phyloP scores from a whole-genome alignment of 2,329 filamentous ascomycete species.

The Teratosphaeria pseudoeucalypti region DNA sequence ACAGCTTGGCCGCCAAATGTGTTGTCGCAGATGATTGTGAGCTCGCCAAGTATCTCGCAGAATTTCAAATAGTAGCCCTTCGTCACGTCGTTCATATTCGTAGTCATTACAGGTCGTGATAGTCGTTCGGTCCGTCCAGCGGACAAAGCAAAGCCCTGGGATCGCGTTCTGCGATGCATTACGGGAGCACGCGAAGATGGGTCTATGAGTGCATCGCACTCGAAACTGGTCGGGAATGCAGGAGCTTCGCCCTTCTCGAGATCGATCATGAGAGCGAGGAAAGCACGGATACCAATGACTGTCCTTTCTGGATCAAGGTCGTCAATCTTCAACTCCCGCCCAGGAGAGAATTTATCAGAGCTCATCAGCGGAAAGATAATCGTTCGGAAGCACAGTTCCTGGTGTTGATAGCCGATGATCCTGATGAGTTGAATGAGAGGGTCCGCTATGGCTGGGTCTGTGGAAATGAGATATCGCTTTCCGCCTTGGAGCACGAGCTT shows the following conservation, averaged over 20 bases:
- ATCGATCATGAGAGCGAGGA: conserved; percentile 85
- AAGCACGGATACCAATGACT: conserved; percentile 92
- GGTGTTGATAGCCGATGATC: conserved; percentile 86
- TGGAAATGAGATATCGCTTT: conserved; percentile 70
- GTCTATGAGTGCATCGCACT: conserved; percentile 35
- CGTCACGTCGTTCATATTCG: conserved; percentile 60
- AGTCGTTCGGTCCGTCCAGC: conserved; percentile 51
- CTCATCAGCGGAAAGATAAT: conserved; percentile 96
- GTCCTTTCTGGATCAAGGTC: conserved; percentile 92
- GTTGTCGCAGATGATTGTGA: conserved; percentile 92
- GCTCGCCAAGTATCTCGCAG: conserved; percentile 89
- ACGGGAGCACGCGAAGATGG: conserved; percentile 27
- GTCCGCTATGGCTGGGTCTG: conserved; percentile 74
- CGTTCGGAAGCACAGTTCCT: conserved; percentile 82
- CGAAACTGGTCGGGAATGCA: conserved; percentile 65
- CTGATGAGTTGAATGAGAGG: conserved; percentile 88
- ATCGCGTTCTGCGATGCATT: conserved; percentile 25
- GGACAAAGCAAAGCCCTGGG: conserved; percentile 27
- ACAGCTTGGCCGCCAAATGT: conserved; percentile 94
- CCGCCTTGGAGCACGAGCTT: conserved; percentile 72
- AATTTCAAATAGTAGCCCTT: conserved; percentile 83
- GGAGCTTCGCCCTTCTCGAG: conserved; percentile 77
- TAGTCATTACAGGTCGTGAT: conserved; percentile 52
- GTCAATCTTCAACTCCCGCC: conserved; percentile 72
- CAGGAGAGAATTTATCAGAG: conserved; percentile 64